phyloP scores from a whole-genome alignment of 2,329 filamentous ascomycete genomes.

The Cladosporium phlei region DNA sequence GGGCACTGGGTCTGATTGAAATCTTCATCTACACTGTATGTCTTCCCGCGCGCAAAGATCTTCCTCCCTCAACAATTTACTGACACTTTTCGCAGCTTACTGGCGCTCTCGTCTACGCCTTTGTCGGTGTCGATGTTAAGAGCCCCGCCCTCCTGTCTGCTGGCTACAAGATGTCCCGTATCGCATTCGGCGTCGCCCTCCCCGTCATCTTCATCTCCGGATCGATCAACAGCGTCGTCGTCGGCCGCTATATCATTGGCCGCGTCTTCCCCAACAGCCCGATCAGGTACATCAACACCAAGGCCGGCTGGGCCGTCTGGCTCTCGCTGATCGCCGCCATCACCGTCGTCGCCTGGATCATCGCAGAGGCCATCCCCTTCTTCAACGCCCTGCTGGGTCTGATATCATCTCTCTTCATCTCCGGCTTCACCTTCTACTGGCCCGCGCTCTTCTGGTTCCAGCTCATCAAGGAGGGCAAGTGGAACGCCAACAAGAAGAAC shows the following conservation, averaged over 20 bases:
- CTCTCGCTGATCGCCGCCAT: constrained; percentile 51
- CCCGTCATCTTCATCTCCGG: constrained; percentile 71
- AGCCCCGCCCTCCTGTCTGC: constrained; percentile 65
- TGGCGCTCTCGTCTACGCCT: constrained; percentile 64
- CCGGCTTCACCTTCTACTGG: constrained; percentile 54
- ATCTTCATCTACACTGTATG: constrained; percentile 59
- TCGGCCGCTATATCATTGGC: constrained; percentile 55
- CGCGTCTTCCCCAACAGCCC: constrained; percentile 56
- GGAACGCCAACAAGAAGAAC: constrained; percentile 45
- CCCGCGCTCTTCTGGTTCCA: constrained; percentile 39
- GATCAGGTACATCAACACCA: constrained; percentile 41
- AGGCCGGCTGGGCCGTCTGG: constrained; percentile 54
- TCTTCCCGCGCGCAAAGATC: too few species aligned
- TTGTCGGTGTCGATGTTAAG: constrained; percentile 55
- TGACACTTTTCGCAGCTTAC: too few species aligned
- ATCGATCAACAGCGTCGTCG: constrained; percentile 60
- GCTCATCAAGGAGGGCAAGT: constrained; percentile 44
- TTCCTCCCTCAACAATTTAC: too few species aligned
- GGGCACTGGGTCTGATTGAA: constrained; percentile 60
- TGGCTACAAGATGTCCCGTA: constrained; percentile 51
- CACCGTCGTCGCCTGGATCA: constrained; percentile 63
- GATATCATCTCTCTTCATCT: constrained; percentile 60
- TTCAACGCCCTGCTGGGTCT: constrained; percentile 67
- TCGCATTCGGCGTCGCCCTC: constrained; percentile 65
- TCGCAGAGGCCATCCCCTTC: constrained; percentile 67